These are phyloP conservation scores for Macrolepiota dolichaula DNA, from an alignment of 768 basidiomycete species.

Conservation along the genomic window DNA sequence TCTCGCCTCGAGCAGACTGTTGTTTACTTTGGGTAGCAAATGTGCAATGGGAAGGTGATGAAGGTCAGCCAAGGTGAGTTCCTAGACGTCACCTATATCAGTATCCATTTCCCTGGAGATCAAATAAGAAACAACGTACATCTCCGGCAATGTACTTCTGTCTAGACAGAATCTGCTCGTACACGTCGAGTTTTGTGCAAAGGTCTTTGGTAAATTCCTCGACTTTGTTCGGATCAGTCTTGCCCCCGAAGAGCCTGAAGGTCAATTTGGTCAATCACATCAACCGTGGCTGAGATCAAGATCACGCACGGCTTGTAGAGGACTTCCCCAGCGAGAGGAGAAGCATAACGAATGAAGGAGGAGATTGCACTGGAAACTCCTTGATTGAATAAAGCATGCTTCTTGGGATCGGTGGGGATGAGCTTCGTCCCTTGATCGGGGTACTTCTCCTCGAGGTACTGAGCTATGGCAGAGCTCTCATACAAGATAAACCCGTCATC, in stretches of 20 bases:
- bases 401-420: slow-evolving; percentile 35
- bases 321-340: slow-evolving; percentile 36
- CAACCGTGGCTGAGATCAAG: background rate
- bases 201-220: slow-evolving; percentile 21
- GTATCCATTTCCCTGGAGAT: background rate
- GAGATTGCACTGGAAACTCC: slow-evolving; percentile 41
- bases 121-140: slow-evolving; percentile 16
- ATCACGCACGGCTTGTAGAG: slow-evolving; percentile 40
- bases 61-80: slow-evolving; percentile 42
- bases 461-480: slow-evolving; percentile 51
- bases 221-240: slow-evolving; percentile 14
- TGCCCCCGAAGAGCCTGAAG: slow-evolving; percentile 21
- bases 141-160: slow-evolving; percentile 45
- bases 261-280: no score
- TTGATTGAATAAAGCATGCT: slow-evolving; percentile 33
- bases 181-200: slow-evolving; percentile 35
- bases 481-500: slow-evolving; percentile 55
- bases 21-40: slow-evolving; percentile 18
- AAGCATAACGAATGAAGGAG: slow-evolving; percentile 39
- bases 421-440: slow-evolving; percentile 41
- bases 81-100: slow-evolving; percentile 19
- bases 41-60: slow-evolving; percentile 39
- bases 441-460: slow-evolving; percentile 51
- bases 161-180: slow-evolving; percentile 46
- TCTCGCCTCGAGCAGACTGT: slow-evolving; percentile 29